Evolutionary conservation across 495 filamentous ascomycete species (phyloP).

Genomic region (Schizothecium vesticola): DNA sequence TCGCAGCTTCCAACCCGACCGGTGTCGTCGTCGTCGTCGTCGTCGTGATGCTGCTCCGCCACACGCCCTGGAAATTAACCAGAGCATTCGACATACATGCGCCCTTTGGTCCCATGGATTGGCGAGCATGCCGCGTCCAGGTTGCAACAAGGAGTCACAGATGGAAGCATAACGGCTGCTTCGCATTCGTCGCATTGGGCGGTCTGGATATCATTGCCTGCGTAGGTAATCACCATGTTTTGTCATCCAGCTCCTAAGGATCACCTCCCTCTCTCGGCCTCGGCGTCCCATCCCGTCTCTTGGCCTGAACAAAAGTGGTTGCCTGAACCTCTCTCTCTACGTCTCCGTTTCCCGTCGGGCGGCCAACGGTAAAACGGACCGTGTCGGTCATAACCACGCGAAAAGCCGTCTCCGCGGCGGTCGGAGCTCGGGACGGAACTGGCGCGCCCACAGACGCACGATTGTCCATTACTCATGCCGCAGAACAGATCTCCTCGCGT

Average conservation of each 20-base stretch:
- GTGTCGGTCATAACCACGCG: neutral
- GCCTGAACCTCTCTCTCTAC: neutral
- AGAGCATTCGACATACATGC: neutral
- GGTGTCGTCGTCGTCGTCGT: neutral
- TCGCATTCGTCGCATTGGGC: neutral
- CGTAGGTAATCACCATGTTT: neutral
- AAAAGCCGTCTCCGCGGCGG: neutral
- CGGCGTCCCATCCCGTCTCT: neutral
- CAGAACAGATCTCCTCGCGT: neutral
- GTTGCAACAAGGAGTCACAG: neutral
- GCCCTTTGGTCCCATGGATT: neutral
- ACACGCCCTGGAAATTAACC: neutral
- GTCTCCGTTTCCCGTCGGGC: neutral
- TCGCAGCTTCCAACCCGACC: neutral
- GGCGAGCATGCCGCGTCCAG: neutral
- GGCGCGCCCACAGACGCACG: neutral
- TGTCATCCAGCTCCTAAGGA: neutral
- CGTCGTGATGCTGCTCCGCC: neutral
- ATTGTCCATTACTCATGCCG: neutral
- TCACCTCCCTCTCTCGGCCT: neutral
- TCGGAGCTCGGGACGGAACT: neutral
- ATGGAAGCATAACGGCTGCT: neutral
- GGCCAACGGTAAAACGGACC: neutral
- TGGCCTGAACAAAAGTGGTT: neutral
- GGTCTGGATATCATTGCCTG: neutral